Conservation (phyloP, 164 flowering plant genomes). For the Hamamelis virginiana region DNA sequence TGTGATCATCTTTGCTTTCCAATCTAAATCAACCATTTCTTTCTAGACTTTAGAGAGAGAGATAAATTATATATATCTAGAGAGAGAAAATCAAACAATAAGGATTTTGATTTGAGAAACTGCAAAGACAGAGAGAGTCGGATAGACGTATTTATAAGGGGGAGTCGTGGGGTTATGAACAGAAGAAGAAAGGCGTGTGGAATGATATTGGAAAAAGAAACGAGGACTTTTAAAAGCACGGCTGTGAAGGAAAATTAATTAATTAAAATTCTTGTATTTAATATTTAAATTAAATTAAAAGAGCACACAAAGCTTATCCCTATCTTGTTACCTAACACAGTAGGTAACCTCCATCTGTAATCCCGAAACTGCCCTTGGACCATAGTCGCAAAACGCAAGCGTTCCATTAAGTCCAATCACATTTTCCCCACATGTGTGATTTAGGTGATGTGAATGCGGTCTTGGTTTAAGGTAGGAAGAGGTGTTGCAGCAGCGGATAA, state of each 20-base stretch:
- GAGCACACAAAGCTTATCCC: constrained; percentile 40
- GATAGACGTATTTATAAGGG: constrained; percentile 28
- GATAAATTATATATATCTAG: neutral
- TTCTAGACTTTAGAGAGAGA: neutral
- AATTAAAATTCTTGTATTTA: constrained; percentile 6
- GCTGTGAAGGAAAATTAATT: constrained; percentile 7
- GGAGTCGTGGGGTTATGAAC: neutral
- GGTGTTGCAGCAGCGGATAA: too few relatives aligned
- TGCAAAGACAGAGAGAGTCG: neutral
- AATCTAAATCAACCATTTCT: constrained; percentile 60
- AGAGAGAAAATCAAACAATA: neutral
- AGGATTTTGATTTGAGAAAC: neutral
- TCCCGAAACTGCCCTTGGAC: constrained; percentile 6
- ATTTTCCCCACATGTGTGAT: neutral
- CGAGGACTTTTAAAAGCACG: constrained; percentile 29
- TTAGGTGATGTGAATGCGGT: too few relatives aligned
- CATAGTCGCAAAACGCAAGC: neutral
- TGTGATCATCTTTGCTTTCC: constrained; percentile 45
- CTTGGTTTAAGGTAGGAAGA: too few relatives aligned
- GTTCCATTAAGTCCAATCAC: neutral
- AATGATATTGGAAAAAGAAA: constrained; percentile 1
- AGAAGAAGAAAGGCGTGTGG: constrained; percentile 36
- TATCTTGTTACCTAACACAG: constrained; percentile 10
- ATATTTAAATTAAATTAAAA: neutral
- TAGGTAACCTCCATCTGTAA: neutral